A percentile compares a stretch with the other conserved stretches of the same genome.
phyloP scores from a whole-genome alignment of 306 rosid species.

The Fragaria nilgerrensis region DNA sequence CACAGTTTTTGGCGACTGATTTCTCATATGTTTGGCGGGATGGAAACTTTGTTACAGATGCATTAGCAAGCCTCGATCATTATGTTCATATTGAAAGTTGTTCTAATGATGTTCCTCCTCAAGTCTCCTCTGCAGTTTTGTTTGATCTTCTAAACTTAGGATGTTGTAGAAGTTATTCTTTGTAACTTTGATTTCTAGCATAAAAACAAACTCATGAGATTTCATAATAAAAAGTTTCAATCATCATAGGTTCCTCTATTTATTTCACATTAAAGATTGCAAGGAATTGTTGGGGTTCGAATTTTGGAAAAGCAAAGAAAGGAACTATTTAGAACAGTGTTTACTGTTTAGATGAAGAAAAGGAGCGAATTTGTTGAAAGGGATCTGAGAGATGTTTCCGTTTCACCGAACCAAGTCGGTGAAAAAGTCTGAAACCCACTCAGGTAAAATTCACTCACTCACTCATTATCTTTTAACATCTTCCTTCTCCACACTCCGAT shows the following conservation, averaged over 20 bases:
- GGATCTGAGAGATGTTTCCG: conserved; percentile 4
- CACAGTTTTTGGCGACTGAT: too few species aligned
- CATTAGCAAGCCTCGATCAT: too few species aligned
- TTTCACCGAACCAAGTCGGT: conserved; percentile 7
- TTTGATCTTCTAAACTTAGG: too few species aligned
- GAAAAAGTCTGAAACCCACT: neutral
- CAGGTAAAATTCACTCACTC: neutral
- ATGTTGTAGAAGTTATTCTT: too few species aligned
- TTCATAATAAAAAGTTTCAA: neutral
- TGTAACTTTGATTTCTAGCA: too few species aligned
- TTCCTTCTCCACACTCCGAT: neutral
- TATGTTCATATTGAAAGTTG: too few species aligned
- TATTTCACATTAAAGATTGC: neutral
- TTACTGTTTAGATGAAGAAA: neutral
- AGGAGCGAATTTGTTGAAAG: conserved; percentile 1
- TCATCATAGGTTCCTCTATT: neutral
- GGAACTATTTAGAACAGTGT: neutral
- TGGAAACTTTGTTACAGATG: too few species aligned
- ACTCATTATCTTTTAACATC: neutral
- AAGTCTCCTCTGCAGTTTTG: too few species aligned
- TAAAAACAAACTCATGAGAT: too few species aligned
- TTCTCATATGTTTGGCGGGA: too few species aligned
- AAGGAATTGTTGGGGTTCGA: neutral
- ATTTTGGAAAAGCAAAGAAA: neutral
- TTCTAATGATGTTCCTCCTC: too few species aligned